phyloP scores from a whole-genome alignment of 1,284 basidiomycete genomes.

The Pisolithus thermaeus region DNA sequence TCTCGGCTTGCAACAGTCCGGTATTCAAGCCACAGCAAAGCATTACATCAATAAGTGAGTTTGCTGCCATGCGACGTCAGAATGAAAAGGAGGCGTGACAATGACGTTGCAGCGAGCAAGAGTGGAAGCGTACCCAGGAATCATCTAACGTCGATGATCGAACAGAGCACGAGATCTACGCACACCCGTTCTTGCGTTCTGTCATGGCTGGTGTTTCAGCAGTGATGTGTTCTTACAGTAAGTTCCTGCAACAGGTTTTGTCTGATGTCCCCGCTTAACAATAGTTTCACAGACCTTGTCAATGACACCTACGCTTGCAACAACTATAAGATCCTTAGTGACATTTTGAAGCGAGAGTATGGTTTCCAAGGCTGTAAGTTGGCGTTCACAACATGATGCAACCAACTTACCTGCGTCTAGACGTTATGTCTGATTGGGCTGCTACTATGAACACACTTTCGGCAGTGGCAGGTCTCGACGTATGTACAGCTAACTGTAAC shows the following conservation, averaged over 20 bases:
- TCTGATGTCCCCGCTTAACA: conserved; percentile 33
- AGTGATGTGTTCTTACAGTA: conserved; percentile 73
- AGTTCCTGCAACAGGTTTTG: conserved; percentile 32
- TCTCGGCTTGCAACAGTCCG: conserved; percentile 57
- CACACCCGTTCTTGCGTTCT: conserved; percentile 46
- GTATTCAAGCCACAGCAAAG: conserved; percentile 63
- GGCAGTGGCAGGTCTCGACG: conserved; percentile 44
- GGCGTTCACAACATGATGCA: not conserved
- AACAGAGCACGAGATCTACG: conserved; percentile 58
- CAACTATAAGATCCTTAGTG: conserved; percentile 49
- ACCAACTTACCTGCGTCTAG: conserved; percentile 8
- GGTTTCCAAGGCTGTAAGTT: conserved; percentile 49
- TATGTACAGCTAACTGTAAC: conserved; percentile 9
- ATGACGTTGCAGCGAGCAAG: conserved; percentile 36
- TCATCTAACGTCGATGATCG: conserved; percentile 60
- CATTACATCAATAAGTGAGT: conserved; percentile 56
- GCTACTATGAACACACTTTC: conserved; percentile 33
- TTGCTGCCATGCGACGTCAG: not conserved
- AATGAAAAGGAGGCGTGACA: not conserved
- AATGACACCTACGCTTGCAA: conserved; percentile 52
- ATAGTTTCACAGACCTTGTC: conserved; percentile 28
- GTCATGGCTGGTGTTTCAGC: conserved; percentile 54
- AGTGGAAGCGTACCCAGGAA: conserved; percentile 30
- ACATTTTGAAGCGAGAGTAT: conserved; percentile 53
- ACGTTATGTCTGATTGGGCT: conserved; percentile 36